Conservation (phyloP, 2,329 filamentous ascomycete species). For the Penicillium sp. region DNA sequence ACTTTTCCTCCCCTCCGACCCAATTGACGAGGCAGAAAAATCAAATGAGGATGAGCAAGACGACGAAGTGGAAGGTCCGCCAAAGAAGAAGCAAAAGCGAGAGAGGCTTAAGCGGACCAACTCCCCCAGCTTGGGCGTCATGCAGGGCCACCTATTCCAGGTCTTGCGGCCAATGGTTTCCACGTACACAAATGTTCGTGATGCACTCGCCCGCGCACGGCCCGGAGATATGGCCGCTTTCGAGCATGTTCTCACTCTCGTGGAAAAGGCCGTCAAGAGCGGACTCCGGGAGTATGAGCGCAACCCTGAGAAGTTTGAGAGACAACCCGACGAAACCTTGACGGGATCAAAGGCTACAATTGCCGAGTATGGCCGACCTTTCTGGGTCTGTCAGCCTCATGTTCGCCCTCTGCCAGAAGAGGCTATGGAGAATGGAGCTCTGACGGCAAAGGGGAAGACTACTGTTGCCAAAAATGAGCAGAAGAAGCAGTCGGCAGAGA, state of each 20-base stretch:
- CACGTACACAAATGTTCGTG: slow-evolving; percentile 78
- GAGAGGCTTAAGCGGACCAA: slow-evolving; percentile 50
- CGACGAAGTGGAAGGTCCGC: slow-evolving; percentile 50
- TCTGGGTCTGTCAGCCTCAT: slow-evolving; percentile 89
- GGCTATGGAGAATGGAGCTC: slow-evolving; percentile 77
- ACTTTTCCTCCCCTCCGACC: slow-evolving; percentile 68
- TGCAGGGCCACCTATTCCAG: slow-evolving; percentile 94
- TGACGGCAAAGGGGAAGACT: slow-evolving; percentile 70
- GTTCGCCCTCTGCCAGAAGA: slow-evolving; percentile 84
- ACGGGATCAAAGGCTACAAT: slow-evolving; percentile 61
- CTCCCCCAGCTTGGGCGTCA: slow-evolving; percentile 70
- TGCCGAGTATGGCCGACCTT: slow-evolving; percentile 74
- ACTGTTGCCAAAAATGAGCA: slow-evolving; percentile 11
- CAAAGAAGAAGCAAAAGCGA: slow-evolving; percentile 50
- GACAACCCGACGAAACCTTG: slow-evolving; percentile 36
- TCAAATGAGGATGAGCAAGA: slow-evolving; percentile 28
- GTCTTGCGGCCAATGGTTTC: slow-evolving; percentile 80
- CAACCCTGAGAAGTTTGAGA: slow-evolving; percentile 42
- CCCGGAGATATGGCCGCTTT: slow-evolving; percentile 73
- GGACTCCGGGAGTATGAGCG: slow-evolving; percentile 68
- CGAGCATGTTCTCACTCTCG: slow-evolving; percentile 72
- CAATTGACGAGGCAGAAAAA: slow-evolving; percentile 28
- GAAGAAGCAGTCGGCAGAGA: slow-evolving; percentile 13
- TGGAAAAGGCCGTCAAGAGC: slow-evolving; percentile 72
- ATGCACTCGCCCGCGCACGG: slow-evolving; percentile 71